Evolutionary conservation across 1,284 basidiomycete genomes (phyloP), one percentile per base, ranked within the genome.

Genomic region (Trichosporon faecale): DNA sequence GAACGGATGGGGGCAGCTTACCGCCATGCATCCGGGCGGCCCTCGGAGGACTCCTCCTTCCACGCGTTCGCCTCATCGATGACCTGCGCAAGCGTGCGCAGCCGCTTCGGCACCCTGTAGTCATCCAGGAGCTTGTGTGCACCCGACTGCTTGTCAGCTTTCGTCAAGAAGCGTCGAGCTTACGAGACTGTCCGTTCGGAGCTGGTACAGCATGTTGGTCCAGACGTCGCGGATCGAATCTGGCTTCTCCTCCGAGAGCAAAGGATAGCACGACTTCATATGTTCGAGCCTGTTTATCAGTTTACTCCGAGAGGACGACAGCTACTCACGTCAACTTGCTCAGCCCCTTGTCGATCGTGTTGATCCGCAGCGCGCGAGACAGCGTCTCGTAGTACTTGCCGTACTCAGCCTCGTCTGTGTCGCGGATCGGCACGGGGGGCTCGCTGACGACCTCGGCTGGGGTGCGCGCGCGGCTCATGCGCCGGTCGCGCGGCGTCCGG

Each of bases 241-340:
- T 0, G 74, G 68, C 57, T 75, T 74, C 49, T 74, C 69, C 9
- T 72, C 71, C 23, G 76, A 76, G 3, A 82, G 65, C 5, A 74
- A 66, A 0, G 82, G 82, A 65, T 79, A 82, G 66, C 78, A 80
- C 7, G 74, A 71, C 44, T 74, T 73, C 60, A 83, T 70, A 37
- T 81, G 75, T 23, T 78, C 75, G 18, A 75, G 71, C 1, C 79
- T 82, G 73, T 14, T 14, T 16, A 14, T 49, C 9, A 65, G 55
- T 14, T 52, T 35, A 35, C 52, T 11, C 16, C 1, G 49, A 8
- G 9, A 52, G 8, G 14, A 3, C 6, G 7, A 3, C 16, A 27
- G 3, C 1, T 11, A 82, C 81, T 73, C 71, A 83, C 81, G 77
- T 80, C 79, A 80, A 80, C 65, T 78, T 78, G 65, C 80, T 76